Evolutionary conservation across 495 filamentous ascomycete genomes (phyloP), one percentile per base, ranked within the genome.

Genomic region (Lasiosphaeria hispida): DNA sequence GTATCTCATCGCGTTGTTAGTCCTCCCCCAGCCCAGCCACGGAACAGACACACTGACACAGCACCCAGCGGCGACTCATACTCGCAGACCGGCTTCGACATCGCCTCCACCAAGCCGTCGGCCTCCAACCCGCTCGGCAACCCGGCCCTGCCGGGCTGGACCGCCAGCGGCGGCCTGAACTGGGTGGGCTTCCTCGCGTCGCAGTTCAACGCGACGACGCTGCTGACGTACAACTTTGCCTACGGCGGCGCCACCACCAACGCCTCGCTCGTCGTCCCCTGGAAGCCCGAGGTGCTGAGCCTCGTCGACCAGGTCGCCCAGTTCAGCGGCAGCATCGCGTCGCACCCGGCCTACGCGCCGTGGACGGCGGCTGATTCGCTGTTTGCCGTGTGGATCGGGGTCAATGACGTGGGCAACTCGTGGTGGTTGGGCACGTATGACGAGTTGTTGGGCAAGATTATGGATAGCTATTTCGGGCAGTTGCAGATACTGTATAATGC

Each of bases 391-490:
- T 94, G 85, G 80, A 86, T 92, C 51, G 89, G 90, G 36, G 85
- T 94, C 59, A 94, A 94, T 59, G 90, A 94, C 61, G 78, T 91
- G 10, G 86, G 87, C 1, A 86, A 86, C 64, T 77, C 76, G 17
- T 90, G 83, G 69, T 80, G 70, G 57, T 63, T 72, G n/a, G 69
- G 73, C n/a, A 44, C 75, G 48, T 59, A 63, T 18, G 58, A 78
- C 41, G 64, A 56, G 4, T 68, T 89, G 50, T 76, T 83, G 23
- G 70, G 69, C 7, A 66, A 63, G 30, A 78, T 90, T n/a, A 82
- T 87, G 66, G 71, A 75, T 13, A 77, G 78, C 40, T 88, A 90
- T 51, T 76, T 77, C 50, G 63, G 65, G 0, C 68, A 85, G 18
- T 63, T 85, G 4, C 75, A 85, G 58, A 59, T 85, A 55, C 65